phyloP scores from a whole-genome alignment of 768 basidiomycete species.

The Lepiota venenata region DNA sequence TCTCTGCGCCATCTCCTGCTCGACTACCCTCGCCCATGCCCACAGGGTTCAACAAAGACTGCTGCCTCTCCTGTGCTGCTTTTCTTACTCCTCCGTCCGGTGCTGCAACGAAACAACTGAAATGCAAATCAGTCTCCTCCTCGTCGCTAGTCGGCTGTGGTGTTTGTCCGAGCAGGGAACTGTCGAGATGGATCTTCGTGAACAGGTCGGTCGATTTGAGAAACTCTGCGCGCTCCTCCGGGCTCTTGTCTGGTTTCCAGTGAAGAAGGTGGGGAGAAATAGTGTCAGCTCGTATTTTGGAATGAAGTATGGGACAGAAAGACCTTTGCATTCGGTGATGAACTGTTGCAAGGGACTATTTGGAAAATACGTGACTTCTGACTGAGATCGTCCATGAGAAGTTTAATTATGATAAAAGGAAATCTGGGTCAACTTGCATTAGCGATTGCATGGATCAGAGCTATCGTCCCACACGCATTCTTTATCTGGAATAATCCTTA shows the following conservation, averaged over 20 bases:
- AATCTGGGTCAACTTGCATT: constrained; percentile 53
- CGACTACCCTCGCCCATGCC: constrained; percentile 12
- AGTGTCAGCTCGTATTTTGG: not conserved
- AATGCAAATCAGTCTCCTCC: constrained; percentile 74
- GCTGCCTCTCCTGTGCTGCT: constrained; percentile 9
- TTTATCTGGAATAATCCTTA: constrained; percentile 44
- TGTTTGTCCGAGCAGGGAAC: constrained; percentile 69
- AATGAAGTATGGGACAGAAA: not conserved
- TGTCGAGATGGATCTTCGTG: constrained; percentile 69
- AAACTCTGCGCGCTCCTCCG: constrained; percentile 68
- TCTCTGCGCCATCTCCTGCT: constrained; percentile 13
- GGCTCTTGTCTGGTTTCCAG: constrained; percentile 50
- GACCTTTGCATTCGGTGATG: constrained; percentile 61
- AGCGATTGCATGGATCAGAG: constrained; percentile 74
- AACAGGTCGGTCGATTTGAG: constrained; percentile 79
- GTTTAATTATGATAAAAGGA: not conserved
- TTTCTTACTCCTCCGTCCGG: constrained; percentile 39
- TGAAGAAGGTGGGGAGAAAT: not conserved
- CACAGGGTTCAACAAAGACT: not conserved
- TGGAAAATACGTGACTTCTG: constrained; percentile 52
- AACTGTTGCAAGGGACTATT: constrained; percentile 63
- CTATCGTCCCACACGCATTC: constrained; percentile 90
- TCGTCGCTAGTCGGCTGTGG: constrained; percentile 30
- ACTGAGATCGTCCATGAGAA: constrained; percentile 28
- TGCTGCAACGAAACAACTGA: constrained; percentile 81